phyloP scores from a whole-genome alignment of 140 eudicot genomes.

The Bidens hawaiensis region DNA sequence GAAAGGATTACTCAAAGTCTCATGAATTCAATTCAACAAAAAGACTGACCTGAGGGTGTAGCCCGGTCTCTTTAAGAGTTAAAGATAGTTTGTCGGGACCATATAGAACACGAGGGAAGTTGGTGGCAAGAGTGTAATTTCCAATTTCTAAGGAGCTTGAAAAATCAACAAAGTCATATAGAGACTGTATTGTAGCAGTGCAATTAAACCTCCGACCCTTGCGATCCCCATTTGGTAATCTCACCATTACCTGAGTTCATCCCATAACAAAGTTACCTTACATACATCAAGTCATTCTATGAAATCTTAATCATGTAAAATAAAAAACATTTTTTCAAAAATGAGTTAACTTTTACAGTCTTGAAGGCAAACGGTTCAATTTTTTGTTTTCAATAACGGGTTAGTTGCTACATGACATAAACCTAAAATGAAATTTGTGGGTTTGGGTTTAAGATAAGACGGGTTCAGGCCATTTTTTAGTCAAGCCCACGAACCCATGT shows the following conservation, averaged over 20 bases:
- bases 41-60: slow-evolving; percentile 90
- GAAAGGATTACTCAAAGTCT: slow-evolving; percentile 1
- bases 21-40: slow-evolving; percentile 61
- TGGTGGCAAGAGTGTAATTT: slow-evolving; percentile 66
- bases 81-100: slow-evolving; percentile 58
- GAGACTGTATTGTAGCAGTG: slow-evolving; percentile 44
- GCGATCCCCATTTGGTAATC: slow-evolving; percentile 85
- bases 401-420: not conserved
- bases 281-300: not conserved
- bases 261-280: not conserved
- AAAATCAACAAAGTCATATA: slow-evolving; percentile 83
- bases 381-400: not conserved
- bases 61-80: slow-evolving; percentile 64
- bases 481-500: too few relatives aligned
- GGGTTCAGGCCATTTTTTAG: too few relatives aligned
- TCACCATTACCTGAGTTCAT: slow-evolving; percentile 56
- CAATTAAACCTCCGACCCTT: slow-evolving; percentile 67
- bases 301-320: not conserved
- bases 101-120: slow-evolving; percentile 74
- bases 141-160: slow-evolving; percentile 61
- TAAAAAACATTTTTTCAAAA: not conserved
- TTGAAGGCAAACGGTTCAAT: not conserved
- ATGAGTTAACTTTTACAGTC: not conserved
- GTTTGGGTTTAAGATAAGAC: too few relatives aligned
- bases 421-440: too few relatives aligned